A percentile compares a stretch with the other conserved stretches of the same genome.
These are phyloP conservation scores for Penicillium atrosanguineum DNA, from an alignment of 495 filamentous ascomycete genomes.

Conservation along the genomic window DNA sequence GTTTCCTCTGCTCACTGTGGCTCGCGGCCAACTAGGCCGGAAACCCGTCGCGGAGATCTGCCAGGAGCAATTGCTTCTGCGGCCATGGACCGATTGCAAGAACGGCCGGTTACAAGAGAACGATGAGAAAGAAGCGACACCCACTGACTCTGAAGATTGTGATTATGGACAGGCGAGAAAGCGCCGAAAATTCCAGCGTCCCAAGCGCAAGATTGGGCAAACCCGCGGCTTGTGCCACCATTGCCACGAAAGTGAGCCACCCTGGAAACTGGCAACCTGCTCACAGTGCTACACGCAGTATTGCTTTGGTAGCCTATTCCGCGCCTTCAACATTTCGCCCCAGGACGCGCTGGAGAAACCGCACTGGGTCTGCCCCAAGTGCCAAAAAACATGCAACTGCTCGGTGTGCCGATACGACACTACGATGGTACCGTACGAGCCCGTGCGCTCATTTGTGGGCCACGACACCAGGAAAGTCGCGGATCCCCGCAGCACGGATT, in stretches of 20 bases:
- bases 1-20: slow-evolving; percentile 62
- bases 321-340: slow-evolving; percentile 85
- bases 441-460: slow-evolving; percentile 78
- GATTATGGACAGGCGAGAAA: slow-evolving; percentile 39
- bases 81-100: slow-evolving; percentile 63
- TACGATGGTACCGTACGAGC: slow-evolving; percentile 68
- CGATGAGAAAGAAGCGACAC: not conserved
- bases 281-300: slow-evolving; percentile 69
- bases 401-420: slow-evolving; percentile 63
- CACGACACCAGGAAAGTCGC: slow-evolving; percentile 86
- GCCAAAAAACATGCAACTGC: slow-evolving; percentile 79
- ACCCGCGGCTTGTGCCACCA: slow-evolving; percentile 65
- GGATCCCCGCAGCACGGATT: slow-evolving; percentile 84
- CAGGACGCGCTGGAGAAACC: slow-evolving; percentile 72
- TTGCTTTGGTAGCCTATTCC: slow-evolving; percentile 84
- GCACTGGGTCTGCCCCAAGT: slow-evolving; percentile 85
- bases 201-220: slow-evolving; percentile 16
- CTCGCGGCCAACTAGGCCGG: slow-evolving; percentile 57
- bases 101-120: slow-evolving; percentile 21
- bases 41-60: slow-evolving; percentile 86
- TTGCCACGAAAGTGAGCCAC: slow-evolving; percentile 67
- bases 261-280: slow-evolving; percentile 80
- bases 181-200: slow-evolving; percentile 44
- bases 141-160: slow-evolving; percentile 18
- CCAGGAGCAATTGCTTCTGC: slow-evolving; percentile 73